Evolutionary conservation across 768 basidiomycete species (phyloP).

Genomic region (Agaricus blazei): DNA sequence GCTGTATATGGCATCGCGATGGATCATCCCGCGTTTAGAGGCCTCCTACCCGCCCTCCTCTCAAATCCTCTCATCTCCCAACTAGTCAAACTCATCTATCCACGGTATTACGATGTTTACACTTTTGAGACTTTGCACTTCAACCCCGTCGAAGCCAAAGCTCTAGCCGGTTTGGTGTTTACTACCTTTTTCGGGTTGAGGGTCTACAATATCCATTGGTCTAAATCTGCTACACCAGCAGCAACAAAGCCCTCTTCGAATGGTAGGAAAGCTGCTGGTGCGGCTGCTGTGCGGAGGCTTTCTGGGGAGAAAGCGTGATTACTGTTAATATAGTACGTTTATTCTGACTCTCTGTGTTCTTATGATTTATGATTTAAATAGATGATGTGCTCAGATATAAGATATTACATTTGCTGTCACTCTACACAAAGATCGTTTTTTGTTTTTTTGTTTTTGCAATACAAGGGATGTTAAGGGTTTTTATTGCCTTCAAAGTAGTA

Average conservation of each 20-base stretch:
- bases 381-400: too few relatives aligned
- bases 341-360: too few relatives aligned
- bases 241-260: background rate
- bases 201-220: conserved; percentile 8
- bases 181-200: conserved; percentile 4
- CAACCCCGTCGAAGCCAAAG: conserved; percentile 2
- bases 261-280: background rate
- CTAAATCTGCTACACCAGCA: background rate
- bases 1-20: conserved; percentile 4
- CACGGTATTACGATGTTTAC: background rate
- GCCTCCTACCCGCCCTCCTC: background rate
- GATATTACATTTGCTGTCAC: too few relatives aligned
- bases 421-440: too few relatives aligned
- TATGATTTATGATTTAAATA: too few relatives aligned
- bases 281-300: too few relatives aligned
- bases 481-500: too few relatives aligned
- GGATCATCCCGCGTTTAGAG: conserved; percentile 3
- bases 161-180: background rate
- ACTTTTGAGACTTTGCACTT: background rate
- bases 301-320: too few relatives aligned
- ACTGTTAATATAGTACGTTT: too few relatives aligned
- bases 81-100: background rate
- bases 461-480: too few relatives aligned
- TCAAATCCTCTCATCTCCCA: background rate
- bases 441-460: too few relatives aligned